Evolutionary conservation across 495 filamentous ascomycete genomes (phyloP).

Genomic region (Sporormia fimetaria): DNA sequence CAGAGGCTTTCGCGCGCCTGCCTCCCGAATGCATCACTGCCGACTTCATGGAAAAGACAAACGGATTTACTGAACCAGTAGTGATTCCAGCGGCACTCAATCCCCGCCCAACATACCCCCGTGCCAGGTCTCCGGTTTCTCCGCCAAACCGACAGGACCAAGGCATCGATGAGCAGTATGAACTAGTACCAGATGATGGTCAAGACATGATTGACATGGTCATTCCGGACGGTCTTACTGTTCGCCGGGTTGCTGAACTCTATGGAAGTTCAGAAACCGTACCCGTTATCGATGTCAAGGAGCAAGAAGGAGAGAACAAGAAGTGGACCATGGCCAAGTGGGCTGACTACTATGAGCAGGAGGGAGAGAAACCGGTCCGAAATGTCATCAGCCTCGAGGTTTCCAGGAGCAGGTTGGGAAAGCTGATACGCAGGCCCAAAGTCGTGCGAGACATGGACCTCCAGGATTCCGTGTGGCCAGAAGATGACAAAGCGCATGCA

Average conservation of each 20-base stretch:
- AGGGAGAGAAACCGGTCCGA: constrained; percentile 50
- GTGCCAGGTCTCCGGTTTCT: neutral
- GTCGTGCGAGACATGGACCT: constrained; percentile 62
- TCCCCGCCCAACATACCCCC: constrained; percentile 35
- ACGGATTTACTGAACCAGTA: constrained; percentile 59
- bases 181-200: constrained; percentile 45
- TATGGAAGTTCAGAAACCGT: constrained; percentile 55
- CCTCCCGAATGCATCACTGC: constrained; percentile 55
- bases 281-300: constrained; percentile 68
- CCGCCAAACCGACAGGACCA: neutral
- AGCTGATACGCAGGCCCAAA: constrained; percentile 55
- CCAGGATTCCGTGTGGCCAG: constrained; percentile 61
- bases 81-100: constrained; percentile 59
- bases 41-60: constrained; percentile 55
- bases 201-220: constrained; percentile 66
- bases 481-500: constrained; percentile 47
- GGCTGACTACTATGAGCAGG: constrained; percentile 64
- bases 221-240: constrained; percentile 56
- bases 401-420: constrained; percentile 54
- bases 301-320: constrained; percentile 57
- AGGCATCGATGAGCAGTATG: constrained; percentile 23
- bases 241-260: constrained; percentile 53
- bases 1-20: constrained; percentile 56
- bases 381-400: constrained; percentile 73
- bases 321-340: constrained; percentile 62